Base-by-base conservation (phyloP, 73 alveolate species). In the Paramecium tetraurelia region DNA sequence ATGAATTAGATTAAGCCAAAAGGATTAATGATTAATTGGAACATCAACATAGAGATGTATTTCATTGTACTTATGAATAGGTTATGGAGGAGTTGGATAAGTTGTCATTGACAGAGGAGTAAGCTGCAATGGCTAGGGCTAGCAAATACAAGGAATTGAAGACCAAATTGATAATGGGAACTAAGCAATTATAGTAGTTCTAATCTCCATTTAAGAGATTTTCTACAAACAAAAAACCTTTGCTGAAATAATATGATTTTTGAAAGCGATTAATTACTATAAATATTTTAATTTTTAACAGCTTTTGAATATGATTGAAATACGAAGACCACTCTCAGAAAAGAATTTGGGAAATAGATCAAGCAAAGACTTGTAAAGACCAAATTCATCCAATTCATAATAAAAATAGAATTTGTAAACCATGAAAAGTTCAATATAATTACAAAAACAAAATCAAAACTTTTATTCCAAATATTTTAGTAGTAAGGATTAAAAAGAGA, bases 391-490 rank as follows among this genome's bases (percentile, higher is more conserved):
- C 21, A 63, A 63, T 63, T 41, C 57, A 80, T 43, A 80, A 48
- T 24, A 80, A 46, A 31, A 33, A 44, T 43, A 80, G 72, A 46
- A 20, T 43, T 14, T 80, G 27, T 72, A 33, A 20, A 72, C 59
- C 7, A 80, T 80, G 90, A 80, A 80, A 63, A 80, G 90, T 12
- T 80, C 90, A 4, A 24, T 80, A 11, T 46, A 80, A 80, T 48
- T 80, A 44, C 75, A 80, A 48, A 80, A 80, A 80, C 46, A 80
- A 41, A 80, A 80, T 48, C 75, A 80, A 35, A 80, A 80, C 72
- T 80, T 80, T 48, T 80, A 80, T 22, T 80, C 90, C 31, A 80
- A 80, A 80, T 80, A 80, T 43, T 80, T 80, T 43, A 80, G 90
- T 44, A 38, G 27, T 22, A 80, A 80, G 16, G 90, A 80, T 72